Conservation (phyloP, 1,139 yeast genomes). For the Magnusiomyces ingens region DNA sequence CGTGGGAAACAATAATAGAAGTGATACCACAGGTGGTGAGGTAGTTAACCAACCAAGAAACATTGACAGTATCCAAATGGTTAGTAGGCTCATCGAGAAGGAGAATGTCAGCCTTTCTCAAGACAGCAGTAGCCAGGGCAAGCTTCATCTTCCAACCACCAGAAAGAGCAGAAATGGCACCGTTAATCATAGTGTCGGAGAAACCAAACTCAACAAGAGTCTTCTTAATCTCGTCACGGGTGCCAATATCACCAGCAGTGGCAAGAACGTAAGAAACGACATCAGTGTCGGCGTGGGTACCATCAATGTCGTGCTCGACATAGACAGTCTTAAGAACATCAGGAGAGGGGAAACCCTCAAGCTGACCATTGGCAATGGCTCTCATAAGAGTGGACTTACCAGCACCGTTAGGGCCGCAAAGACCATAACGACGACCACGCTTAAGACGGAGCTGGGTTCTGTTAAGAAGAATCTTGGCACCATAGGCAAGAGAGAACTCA, state of each 20-base stretch:
- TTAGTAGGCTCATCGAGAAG: conserved; percentile 99
- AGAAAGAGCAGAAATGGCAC: conserved; percentile 93
- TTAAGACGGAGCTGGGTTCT: conserved; percentile 98
- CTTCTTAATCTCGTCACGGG: conserved; percentile 64
- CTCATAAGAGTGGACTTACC: conserved; percentile 99
- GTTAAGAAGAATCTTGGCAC: conserved; percentile 99
- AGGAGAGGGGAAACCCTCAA: conserved; percentile 99
- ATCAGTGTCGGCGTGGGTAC: conserved; percentile 92
- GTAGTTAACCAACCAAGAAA: conserved; percentile 99
- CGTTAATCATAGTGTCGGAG: conserved; percentile 81
- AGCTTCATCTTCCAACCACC: conserved; percentile 99
- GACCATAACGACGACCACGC: conserved; percentile 99
- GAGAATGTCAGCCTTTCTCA: conserved; percentile 96
- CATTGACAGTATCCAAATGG: conserved; percentile 99
- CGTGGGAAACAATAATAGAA: conserved; percentile 97
- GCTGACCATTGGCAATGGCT: conserved; percentile 99
- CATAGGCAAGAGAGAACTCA: conserved; percentile 99
- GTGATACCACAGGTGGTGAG: conserved; percentile 97
- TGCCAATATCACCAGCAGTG: conserved; percentile 52
- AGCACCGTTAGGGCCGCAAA: conserved; percentile 99
- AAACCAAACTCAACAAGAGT: conserved; percentile 79
- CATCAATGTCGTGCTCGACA: conserved; percentile 99
- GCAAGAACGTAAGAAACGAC: conserved; percentile 86
- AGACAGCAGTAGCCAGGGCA: conserved; percentile 98
- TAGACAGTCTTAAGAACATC: conserved; percentile 97